Conservation (phyloP, 345 rosid genomes). For the Sonneratia alba region DNA sequence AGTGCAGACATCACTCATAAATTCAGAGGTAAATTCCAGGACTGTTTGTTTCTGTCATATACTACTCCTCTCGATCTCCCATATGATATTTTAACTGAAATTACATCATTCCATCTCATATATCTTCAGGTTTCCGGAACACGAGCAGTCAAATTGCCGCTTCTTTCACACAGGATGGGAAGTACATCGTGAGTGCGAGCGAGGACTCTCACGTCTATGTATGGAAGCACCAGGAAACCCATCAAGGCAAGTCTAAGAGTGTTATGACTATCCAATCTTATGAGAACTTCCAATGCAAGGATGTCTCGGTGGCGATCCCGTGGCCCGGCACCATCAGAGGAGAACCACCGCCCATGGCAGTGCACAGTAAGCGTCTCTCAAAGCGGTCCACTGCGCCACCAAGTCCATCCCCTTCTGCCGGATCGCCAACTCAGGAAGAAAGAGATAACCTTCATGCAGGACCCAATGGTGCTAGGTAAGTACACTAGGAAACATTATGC, state of each 20-base stretch:
- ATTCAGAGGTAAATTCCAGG: slow-evolving; percentile 47
- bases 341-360: slow-evolving; percentile 44
- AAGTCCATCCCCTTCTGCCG: slow-evolving; percentile 17
- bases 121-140: slow-evolving; percentile 58
- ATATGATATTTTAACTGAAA: not conserved
- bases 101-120: not conserved
- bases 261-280: slow-evolving; percentile 32
- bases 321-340: slow-evolving; percentile 73
- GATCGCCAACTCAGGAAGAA: slow-evolving; percentile 52
- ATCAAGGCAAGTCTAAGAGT: slow-evolving; percentile 31
- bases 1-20: slow-evolving; percentile 55
- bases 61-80: not conserved
- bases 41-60: not conserved
- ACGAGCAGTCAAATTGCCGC: slow-evolving; percentile 83
- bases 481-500: not conserved
- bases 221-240: slow-evolving; percentile 46
- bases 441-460: slow-evolving; percentile 5
- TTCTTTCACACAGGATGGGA: slow-evolving; percentile 62
- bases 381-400: slow-evolving; percentile 25
- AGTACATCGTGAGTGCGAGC: slow-evolving; percentile 60
- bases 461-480: not conserved
- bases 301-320: slow-evolving; percentile 75
- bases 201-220: slow-evolving; percentile 82
- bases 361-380: slow-evolving; percentile 36
- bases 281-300: slow-evolving; percentile 71